phyloP scores from a whole-genome alignment of 257 asterid genomes.

The Marsdenia floribunda region DNA sequence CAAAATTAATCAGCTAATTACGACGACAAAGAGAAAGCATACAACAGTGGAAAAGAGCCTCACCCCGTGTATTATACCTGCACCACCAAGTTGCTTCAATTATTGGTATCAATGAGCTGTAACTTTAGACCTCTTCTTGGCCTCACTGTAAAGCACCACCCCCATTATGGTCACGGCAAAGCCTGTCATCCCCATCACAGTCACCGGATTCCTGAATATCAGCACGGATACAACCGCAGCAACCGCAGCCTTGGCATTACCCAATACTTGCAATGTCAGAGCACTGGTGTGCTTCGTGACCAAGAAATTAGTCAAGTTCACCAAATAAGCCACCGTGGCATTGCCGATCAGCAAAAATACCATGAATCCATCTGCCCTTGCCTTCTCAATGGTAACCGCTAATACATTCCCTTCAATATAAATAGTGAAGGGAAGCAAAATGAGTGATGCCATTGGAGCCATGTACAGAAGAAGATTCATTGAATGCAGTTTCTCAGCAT shows the following conservation, averaged over 20 bases:
- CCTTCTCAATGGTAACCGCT: slow-evolving; percentile 55
- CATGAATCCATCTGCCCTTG: slow-evolving; percentile 59
- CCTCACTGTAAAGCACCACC: slow-evolving; percentile 93
- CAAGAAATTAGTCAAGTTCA: slow-evolving; percentile 80
- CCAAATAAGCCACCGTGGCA: slow-evolving; percentile 88
- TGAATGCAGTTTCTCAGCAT: slow-evolving; percentile 83
- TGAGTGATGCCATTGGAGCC: slow-evolving; percentile 96
- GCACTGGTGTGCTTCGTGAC: slow-evolving; percentile 96
- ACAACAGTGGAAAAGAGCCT: slow-evolving; percentile 20
- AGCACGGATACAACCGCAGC: slow-evolving; percentile 92
- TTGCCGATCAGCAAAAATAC: slow-evolving; percentile 57
- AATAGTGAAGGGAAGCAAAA: slow-evolving; percentile 69
- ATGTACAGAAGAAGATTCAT: slow-evolving; percentile 89
- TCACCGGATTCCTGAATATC: slow-evolving; percentile 93
- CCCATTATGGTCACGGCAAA: slow-evolving; percentile 89
- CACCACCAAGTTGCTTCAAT: slow-evolving; percentile 16
- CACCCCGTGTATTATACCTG: slow-evolving; percentile 18
- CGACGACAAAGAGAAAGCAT: slow-evolving; percentile 14
- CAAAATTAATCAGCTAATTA: slow-evolving; percentile 25
- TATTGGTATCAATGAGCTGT: slow-evolving; percentile 57
- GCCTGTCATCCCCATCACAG: slow-evolving; percentile 89
- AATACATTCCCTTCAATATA: slow-evolving; percentile 88
- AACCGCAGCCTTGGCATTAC: slow-evolving; percentile 94
- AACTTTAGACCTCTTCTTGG: slow-evolving; percentile 76
- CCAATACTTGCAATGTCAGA: slow-evolving; percentile 82